Evolutionary conservation across 1,139 yeast species (phyloP).

Genomic region (Diutina pseudorugosa): DNA sequence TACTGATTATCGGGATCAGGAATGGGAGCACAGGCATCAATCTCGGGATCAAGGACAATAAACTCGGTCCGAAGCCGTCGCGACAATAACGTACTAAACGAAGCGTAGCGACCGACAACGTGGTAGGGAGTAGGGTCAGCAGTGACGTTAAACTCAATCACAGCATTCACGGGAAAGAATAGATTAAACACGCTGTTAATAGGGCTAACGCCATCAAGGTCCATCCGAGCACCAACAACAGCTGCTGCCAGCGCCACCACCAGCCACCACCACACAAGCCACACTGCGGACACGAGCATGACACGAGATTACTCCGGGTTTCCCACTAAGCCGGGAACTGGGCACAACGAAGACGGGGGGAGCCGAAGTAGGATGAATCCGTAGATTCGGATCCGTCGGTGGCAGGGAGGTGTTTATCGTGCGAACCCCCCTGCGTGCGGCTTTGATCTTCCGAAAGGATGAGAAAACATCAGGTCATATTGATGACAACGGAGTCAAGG

Average conservation of each 20-base stretch:
- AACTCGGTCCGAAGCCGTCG: background rate
- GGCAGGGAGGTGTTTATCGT: background rate
- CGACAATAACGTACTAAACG: conserved; percentile 25
- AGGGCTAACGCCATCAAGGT: background rate
- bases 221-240: background rate
- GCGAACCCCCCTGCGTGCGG: background rate
- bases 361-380: too few relatives aligned
- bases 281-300: background rate
- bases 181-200: background rate
- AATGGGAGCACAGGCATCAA: background rate
- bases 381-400: background rate
- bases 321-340: too few relatives aligned
- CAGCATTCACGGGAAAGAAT: conserved; percentile 1
- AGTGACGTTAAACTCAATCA: background rate
- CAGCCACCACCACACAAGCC: background rate
- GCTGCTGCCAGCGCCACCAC: background rate
- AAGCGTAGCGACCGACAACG: conserved; percentile 26
- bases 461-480: too few relatives aligned
- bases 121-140: background rate
- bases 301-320: background rate
- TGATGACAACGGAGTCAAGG: too few relatives aligned
- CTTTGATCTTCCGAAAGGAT: background rate
- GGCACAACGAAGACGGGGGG: too few relatives aligned
- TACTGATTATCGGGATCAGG: background rate
- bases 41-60: background rate